Conservation (phyloP, 805 yeast genomes). For the Candida suzukii region DNA sequence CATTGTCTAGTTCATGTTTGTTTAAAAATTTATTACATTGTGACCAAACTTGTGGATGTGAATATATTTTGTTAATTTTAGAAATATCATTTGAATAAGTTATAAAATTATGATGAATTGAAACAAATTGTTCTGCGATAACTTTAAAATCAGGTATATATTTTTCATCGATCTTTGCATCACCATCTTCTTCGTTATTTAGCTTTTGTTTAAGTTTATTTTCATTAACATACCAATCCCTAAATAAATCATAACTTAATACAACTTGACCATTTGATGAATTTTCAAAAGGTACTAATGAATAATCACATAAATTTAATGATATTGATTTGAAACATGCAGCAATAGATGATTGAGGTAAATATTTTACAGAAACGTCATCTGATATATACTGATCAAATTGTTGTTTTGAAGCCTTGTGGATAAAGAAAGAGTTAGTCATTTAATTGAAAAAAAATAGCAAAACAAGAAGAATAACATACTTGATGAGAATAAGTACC, state of each 20-base stretch:
- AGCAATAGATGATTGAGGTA: slow-evolving; percentile 36
- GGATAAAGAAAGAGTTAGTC: not conserved
- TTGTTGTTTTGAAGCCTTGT: slow-evolving; percentile 41
- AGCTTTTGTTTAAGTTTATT: slow-evolving; percentile 7
- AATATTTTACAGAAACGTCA: slow-evolving; percentile 15
- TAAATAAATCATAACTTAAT: slow-evolving; percentile 71
- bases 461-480: slow-evolving; percentile 11
- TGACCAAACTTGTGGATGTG: slow-evolving; percentile 99
- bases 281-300: slow-evolving; percentile 88
- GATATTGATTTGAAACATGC: slow-evolving; percentile 57
- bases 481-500: slow-evolving; percentile 94
- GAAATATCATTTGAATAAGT: slow-evolving; percentile 36
- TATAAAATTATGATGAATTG: slow-evolving; percentile 72
- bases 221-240: slow-evolving; percentile 49
- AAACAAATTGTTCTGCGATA: slow-evolving; percentile 74
- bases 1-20: slow-evolving; percentile 22
- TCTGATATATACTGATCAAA: slow-evolving; percentile 19
- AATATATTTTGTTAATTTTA: slow-evolving; percentile 54
- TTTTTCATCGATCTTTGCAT: slow-evolving; percentile 1
- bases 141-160: slow-evolving; percentile 37
- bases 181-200: not conserved
- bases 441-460: not conserved
- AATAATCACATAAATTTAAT: slow-evolving; percentile 45
- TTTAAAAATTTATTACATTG: slow-evolving; percentile 62
- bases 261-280: slow-evolving; percentile 94